A percentile compares a stretch with the other conserved stretches of the same genome.
Evolutionary conservation across 352 stramenopile species (phyloP).

Genomic region (Globisporangium cylindrosporum): DNA sequence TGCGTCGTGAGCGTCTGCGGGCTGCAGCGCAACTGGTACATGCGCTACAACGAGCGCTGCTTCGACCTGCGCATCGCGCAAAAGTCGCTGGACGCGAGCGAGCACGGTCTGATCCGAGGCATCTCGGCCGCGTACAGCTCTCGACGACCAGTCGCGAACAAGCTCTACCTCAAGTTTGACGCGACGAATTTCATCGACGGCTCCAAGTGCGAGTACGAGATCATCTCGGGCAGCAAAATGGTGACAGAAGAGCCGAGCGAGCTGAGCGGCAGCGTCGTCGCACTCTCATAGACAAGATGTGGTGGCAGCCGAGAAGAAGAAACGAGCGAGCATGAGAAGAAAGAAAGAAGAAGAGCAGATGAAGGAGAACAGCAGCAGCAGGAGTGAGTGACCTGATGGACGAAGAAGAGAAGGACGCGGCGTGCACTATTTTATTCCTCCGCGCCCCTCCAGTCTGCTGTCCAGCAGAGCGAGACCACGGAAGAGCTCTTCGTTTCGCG

Average conservation of each 20-base stretch:
- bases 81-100: conserved; percentile 44
- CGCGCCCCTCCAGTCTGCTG: neutral
- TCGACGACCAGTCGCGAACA: conserved; percentile 45
- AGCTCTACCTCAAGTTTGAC: conserved; percentile 82
- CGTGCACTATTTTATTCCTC: conserved; percentile 13
- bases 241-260: conserved; percentile 20
- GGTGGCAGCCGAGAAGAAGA: neutral
- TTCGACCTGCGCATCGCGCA: conserved; percentile 69
- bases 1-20: conserved; percentile 78
- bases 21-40: conserved; percentile 56
- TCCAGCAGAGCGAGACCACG: neutral
- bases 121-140: conserved; percentile 66
- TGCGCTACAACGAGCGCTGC: conserved; percentile 60
- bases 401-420: neutral
- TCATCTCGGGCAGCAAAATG: conserved; percentile 62
- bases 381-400: neutral
- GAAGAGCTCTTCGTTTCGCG: neutral
- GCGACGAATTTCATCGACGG: conserved; percentile 73
- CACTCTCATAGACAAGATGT: conserved; percentile 3
- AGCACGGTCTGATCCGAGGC: conserved; percentile 65
- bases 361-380: neutral
- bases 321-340: neutral
- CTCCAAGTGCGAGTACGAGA: conserved; percentile 63
- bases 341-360: neutral
- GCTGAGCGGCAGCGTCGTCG: neutral